Conservation (phyloP, 768 basidiomycete species). For the Arthromyces matolae region DNA sequence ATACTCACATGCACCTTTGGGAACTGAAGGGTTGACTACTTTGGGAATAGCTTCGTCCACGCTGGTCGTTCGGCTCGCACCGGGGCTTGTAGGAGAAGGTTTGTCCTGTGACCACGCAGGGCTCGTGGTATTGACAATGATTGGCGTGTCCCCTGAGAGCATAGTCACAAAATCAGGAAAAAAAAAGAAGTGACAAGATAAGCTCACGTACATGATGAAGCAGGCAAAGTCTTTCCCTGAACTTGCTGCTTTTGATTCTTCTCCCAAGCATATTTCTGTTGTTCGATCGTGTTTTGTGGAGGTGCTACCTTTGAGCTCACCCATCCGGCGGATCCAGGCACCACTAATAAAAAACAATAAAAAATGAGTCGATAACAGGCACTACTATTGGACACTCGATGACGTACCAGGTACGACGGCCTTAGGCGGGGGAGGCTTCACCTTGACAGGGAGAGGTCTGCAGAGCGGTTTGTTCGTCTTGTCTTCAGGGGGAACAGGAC, state of each 20-base stretch:
- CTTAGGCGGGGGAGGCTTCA: constrained; percentile 30
- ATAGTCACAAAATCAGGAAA: neutral
- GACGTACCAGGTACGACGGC: constrained; percentile 24
- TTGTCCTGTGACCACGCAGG: neutral
- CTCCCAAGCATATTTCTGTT: constrained; percentile 19
- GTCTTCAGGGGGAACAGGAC: constrained; percentile 38
- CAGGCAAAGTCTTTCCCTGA: neutral
- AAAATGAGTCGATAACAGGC: too few species aligned
- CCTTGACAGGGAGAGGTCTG: constrained; percentile 36
- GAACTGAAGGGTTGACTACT: too few species aligned
- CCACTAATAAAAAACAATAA: too few species aligned
- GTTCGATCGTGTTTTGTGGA: constrained; percentile 5
- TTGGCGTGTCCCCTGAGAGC: constrained; percentile 20
- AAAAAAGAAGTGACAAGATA: neutral
- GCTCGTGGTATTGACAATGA: constrained; percentile 4
- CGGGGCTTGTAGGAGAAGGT: neutral
- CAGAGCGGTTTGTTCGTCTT: constrained; percentile 42
- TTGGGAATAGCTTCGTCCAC: neutral
- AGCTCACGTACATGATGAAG: constrained; percentile 7
- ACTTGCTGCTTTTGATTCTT: neutral
- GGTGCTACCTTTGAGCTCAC: constrained; percentile 10
- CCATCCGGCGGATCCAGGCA: constrained; percentile 39
- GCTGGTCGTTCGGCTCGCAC: constrained; percentile 1
- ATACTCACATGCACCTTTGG: constrained; percentile 9
- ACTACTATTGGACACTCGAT: neutral